These are phyloP conservation scores for Aspergillus latus DNA, from an alignment of 2,329 filamentous ascomycete genomes.

Conservation along the genomic window DNA sequence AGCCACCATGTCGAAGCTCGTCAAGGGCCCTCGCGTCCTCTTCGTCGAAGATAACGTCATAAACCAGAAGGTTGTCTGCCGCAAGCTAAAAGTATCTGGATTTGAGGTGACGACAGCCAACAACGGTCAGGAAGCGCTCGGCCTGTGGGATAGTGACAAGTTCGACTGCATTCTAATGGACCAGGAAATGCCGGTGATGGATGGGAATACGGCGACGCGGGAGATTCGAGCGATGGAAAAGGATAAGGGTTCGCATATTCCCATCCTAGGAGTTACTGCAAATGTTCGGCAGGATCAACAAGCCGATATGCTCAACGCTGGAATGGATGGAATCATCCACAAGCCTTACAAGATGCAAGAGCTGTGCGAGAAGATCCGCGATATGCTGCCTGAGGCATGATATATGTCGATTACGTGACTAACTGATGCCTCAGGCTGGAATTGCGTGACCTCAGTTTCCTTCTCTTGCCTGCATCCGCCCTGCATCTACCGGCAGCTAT, in stretches of 20 bases:
- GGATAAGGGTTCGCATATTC: slow-evolving; percentile 35
- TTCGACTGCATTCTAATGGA: slow-evolving; percentile 75
- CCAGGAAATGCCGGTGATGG: slow-evolving; percentile 81
- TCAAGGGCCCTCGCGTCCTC: slow-evolving; percentile 28
- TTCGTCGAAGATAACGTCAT: slow-evolving; percentile 49
- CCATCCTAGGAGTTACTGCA: slow-evolving; percentile 56
- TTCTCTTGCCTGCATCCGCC: no score
- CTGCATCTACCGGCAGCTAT: no score
- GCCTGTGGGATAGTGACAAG: slow-evolving; percentile 31
- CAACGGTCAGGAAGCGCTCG: slow-evolving; percentile 46
- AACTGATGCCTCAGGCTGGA: no score
- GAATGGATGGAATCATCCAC: slow-evolving; percentile 75
- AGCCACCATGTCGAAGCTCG: background rate
- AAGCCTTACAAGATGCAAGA: slow-evolving; percentile 79
- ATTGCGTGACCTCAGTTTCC: no score
- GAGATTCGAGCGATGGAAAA: slow-evolving; percentile 68
- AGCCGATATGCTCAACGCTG: slow-evolving; percentile 66
- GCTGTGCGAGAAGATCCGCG: slow-evolving; percentile 62
- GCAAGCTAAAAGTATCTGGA: slow-evolving; percentile 37
- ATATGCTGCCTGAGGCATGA: background rate
- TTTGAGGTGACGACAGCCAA: slow-evolving; percentile 38
- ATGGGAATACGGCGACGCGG: slow-evolving; percentile 71
- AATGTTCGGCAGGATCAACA: slow-evolving; percentile 76
- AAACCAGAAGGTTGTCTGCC: slow-evolving; percentile 42
- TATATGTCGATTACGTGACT: background rate